phyloP scores from a whole-genome alignment of 108 stramenopile species.

The Fistulifera pelliculosa region DNA sequence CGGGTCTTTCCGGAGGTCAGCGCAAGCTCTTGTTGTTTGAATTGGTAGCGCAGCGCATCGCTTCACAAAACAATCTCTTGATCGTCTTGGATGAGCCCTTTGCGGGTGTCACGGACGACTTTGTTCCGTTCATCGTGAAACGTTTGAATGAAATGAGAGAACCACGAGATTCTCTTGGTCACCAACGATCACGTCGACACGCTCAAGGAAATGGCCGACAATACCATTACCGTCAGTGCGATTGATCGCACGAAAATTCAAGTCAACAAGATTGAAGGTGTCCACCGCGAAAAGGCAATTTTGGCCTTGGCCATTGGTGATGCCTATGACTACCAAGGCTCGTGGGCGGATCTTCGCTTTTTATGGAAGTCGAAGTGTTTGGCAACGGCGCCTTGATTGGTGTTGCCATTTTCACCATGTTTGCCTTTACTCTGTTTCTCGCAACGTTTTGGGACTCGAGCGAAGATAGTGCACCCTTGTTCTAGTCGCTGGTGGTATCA shows the following conservation, averaged over 20 bases:
- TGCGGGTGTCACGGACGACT: constrained; percentile 67
- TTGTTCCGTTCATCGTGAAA: constrained; percentile 50
- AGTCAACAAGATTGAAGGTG: constrained; percentile 35
- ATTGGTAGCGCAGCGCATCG: constrained; percentile 49
- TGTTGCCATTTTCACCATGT: constrained; percentile 31
- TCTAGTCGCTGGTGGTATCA: constrained; percentile 35
- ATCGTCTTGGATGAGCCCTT: constrained; percentile 63
- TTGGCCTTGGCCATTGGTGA: constrained; percentile 46
- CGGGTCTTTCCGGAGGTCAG: constrained; percentile 58
- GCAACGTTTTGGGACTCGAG: constrained; percentile 43
- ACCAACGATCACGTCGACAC: constrained; percentile 67
- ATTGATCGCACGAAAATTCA: constrained; percentile 48
- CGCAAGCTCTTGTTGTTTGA: constrained; percentile 60
- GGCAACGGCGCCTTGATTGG: constrained; percentile 29
- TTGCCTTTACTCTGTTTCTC: constrained; percentile 35
- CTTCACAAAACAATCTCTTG: constrained; percentile 29
- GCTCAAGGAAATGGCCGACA: constrained; percentile 49
- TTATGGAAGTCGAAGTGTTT: constrained; percentile 42
- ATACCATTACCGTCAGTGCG: constrained; percentile 54
- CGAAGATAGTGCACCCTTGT: constrained; percentile 35
- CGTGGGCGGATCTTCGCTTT: constrained; percentile 44
- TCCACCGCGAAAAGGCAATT: constrained; percentile 39
- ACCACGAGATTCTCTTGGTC: constrained; percentile 56
- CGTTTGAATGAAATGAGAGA: constrained; percentile 45
- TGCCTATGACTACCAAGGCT: constrained; percentile 21